Evolutionary conservation across 192 early-diverging fungal genomes (phyloP).

Genomic region (Backusella morwellensis): DNA sequence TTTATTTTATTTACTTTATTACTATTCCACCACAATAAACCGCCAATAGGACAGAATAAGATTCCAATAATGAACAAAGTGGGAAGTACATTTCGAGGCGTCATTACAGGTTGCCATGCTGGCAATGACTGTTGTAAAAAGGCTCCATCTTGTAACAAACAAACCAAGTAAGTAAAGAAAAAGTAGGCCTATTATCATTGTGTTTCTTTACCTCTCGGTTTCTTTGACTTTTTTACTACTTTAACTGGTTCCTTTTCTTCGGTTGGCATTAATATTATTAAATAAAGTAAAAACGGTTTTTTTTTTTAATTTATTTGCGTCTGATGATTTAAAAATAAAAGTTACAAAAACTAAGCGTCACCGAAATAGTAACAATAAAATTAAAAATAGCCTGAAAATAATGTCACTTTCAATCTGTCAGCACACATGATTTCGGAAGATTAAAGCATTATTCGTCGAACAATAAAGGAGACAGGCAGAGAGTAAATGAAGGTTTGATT

Average conservation of each 20-base stretch:
- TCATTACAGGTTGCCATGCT: constrained; percentile 98
- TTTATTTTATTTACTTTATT: constrained; percentile 13
- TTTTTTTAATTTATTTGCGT: background rate
- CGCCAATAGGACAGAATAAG: constrained; percentile 91
- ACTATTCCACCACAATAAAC: constrained; percentile 81
- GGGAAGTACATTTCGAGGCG: constrained; percentile 95
- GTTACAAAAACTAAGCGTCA: background rate
- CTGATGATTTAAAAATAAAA: background rate
- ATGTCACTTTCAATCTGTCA: background rate
- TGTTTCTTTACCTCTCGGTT: background rate
- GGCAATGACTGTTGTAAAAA: constrained; percentile 98
- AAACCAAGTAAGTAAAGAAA: background rate
- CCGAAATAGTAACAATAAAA: constrained; percentile 9
- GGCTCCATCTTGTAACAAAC: constrained; percentile 65
- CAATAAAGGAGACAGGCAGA: background rate
- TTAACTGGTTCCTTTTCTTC: background rate
- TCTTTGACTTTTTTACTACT: background rate
- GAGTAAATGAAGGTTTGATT: background rate
- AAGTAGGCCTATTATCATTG: background rate
- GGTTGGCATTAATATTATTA: background rate
- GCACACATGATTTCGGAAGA: background rate
- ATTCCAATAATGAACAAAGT: constrained; percentile 92
- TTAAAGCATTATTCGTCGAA: background rate
- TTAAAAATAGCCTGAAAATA: background rate
- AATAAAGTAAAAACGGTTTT: background rate